Conservation (phyloP, 345 rosid species). For the Bretschneidera sinensis region DNA sequence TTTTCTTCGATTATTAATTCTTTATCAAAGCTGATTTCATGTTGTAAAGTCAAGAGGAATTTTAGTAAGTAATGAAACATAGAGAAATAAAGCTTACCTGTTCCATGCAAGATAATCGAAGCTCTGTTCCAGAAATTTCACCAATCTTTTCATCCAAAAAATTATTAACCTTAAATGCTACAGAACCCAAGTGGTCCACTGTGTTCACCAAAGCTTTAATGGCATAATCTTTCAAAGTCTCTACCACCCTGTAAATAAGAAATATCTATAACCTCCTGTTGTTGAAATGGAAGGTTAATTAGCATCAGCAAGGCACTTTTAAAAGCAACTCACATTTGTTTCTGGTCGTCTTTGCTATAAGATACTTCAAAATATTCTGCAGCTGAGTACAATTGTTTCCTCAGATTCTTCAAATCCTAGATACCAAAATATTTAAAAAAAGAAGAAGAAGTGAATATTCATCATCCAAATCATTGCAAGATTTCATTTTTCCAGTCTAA, state of each 20-base stretch:
- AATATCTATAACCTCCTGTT: neutral
- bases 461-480: neutral
- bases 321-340: slow-evolving; percentile 45
- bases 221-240: slow-evolving; percentile 63
- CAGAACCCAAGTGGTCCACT: slow-evolving; percentile 87
- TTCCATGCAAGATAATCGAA: slow-evolving; percentile 49
- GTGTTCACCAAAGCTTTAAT: slow-evolving; percentile 70
- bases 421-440: slow-evolving; percentile 1
- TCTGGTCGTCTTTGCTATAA: slow-evolving; percentile 51
- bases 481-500: no score
- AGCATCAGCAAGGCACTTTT: no score
- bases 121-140: slow-evolving; percentile 43
- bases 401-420: slow-evolving; percentile 74
- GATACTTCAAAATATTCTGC: slow-evolving; percentile 79
- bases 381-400: slow-evolving; percentile 73
- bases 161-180: slow-evolving; percentile 55
- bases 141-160: slow-evolving; percentile 45
- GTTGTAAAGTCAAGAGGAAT: neutral
- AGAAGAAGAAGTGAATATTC: slow-evolving; percentile 6
- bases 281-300: neutral
- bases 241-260: slow-evolving; percentile 43
- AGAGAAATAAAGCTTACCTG: slow-evolving; percentile 38
- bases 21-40: neutral
- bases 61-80: neutral
- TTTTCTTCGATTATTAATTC: neutral